Evolutionary conservation across 2,329 filamentous ascomycete species (phyloP), one percentile per base, ranked within the genome.

Genomic region (Calonectria crousiana): DNA sequence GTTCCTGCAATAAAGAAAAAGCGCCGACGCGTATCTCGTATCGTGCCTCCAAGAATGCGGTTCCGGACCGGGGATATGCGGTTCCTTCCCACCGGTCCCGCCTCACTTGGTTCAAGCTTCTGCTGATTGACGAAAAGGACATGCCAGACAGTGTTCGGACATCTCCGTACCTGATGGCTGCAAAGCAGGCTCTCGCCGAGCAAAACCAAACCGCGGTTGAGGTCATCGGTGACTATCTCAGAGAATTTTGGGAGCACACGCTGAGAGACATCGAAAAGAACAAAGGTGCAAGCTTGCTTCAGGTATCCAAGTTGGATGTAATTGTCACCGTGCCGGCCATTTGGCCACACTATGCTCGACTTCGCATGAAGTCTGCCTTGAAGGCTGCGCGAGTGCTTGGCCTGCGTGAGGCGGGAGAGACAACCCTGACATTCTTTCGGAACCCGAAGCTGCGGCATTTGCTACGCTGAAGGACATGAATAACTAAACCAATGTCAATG

Each of bases 401-500:
- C 0, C 0, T 71, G 0, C 79, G 82, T 0, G 16, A 65, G 0
- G 78, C 77, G 1, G 84, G 83, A 0, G 51, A 81, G 2, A 87
- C 87, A 0, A 78, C 67, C 0, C 52, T 87, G 14, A 71, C 74
- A 0, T 88, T 41, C 76, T 88, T 5, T 84, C 85, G 0, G 88
- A 89, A 74, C 87, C 87, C 0, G 87, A 89, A 75, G 87, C 87
- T 0, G 87, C 87, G 1, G 87, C 86, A 0, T 69, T 89, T 1
- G 82, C 84, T 0, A 83, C 82, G 0, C 76, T 88, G 1, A 72
- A 80, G 1, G 82, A 84, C 6, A 73, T 84, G 1, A 68, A 75
- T 0, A 72, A 78, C 6, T 74, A 78, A 0, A 73, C 73, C 0
- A 75, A 80, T 2, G 71, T 85, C 1, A 53, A 80, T 28, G 78